These are phyloP conservation scores for Haematococcus sp. DNA, from an alignment of 139 green algal genomes.

Conservation along the genomic window DNA sequence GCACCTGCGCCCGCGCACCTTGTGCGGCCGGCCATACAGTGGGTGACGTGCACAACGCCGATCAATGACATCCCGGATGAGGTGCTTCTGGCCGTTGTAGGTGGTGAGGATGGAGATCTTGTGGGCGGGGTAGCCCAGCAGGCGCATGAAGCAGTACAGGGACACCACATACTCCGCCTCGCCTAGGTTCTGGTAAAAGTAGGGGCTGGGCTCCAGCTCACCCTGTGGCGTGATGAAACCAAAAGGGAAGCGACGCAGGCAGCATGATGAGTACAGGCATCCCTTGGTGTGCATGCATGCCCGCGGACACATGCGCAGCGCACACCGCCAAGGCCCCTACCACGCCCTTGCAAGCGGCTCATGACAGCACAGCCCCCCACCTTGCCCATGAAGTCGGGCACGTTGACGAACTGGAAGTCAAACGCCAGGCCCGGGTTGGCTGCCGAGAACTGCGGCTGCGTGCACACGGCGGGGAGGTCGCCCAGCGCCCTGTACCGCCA, in stretches of 20 bases:
- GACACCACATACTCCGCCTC: slow-evolving; percentile 93
- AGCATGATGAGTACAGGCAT: not conserved
- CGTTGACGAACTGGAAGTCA: slow-evolving; percentile 94
- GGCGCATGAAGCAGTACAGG: slow-evolving; percentile 85
- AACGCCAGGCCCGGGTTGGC: slow-evolving; percentile 90
- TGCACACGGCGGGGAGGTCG: slow-evolving; percentile 78
- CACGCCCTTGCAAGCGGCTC: not conserved
- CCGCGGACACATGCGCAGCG: not conserved
- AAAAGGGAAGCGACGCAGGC: too few species aligned
- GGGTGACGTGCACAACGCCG: slow-evolving; percentile 81
- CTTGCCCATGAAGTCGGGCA: slow-evolving; percentile 73
- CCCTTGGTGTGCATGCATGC: not conserved
- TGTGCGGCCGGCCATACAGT: slow-evolving; percentile 81
- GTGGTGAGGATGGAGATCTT: slow-evolving; percentile 97
- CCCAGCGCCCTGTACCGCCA: slow-evolving; percentile 92
- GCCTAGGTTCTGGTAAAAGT: slow-evolving; percentile 97
- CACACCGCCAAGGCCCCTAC: not conserved
- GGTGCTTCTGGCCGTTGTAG: slow-evolving; percentile 97
- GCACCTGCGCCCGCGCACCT: slow-evolving; percentile 72
- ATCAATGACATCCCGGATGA: slow-evolving; percentile 91
- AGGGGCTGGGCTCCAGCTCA: slow-evolving; percentile 81
- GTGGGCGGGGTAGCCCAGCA: slow-evolving; percentile 89
- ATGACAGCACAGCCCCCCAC: not conserved
- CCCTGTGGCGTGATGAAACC: slow-evolving; percentile 26
- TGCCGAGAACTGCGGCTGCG: slow-evolving; percentile 40